These are phyloP conservation scores for Annulohypoxylon maeteangense DNA, from an alignment of 495 filamentous ascomycete genomes.

Conservation along the genomic window DNA sequence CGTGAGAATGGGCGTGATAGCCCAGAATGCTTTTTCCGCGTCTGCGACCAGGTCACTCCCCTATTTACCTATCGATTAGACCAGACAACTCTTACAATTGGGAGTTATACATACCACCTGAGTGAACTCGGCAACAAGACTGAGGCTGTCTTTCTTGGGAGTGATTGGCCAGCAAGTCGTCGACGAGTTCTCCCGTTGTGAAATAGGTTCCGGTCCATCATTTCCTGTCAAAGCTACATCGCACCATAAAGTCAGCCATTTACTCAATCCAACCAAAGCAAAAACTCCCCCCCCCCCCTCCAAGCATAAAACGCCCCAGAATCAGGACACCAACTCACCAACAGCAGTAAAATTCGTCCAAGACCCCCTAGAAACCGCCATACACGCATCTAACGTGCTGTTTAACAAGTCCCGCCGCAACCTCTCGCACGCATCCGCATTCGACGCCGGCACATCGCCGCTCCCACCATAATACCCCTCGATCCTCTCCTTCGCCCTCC, in stretches of 20 bases:
- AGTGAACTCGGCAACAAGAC: slow-evolving; percentile 27
- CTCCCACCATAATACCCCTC: neutral
- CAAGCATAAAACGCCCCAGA: neutral
- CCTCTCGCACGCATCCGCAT: slow-evolving; percentile 16
- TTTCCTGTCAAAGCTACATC: slow-evolving; percentile 35
- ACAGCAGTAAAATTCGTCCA: slow-evolving; percentile 34
- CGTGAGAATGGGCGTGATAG: slow-evolving; percentile 42
- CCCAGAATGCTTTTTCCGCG: slow-evolving; percentile 6
- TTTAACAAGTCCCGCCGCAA: slow-evolving; percentile 27
- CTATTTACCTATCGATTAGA: slow-evolving; percentile 15
- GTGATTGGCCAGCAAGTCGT: slow-evolving; percentile 43
- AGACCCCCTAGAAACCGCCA: neutral
- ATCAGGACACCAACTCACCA: slow-evolving; percentile 21
- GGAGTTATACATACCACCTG: slow-evolving; percentile 6
- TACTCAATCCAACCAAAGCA: neutral
- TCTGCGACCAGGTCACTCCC: slow-evolving; percentile 14
- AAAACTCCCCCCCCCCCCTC: neutral
- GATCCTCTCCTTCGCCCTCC: slow-evolving; percentile 11
- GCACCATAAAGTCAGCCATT: slow-evolving; percentile 16
- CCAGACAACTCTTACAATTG: neutral
- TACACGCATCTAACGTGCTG: slow-evolving; percentile 21
- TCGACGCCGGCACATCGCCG: neutral
- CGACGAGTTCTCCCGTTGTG: slow-evolving; percentile 28
- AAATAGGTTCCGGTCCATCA: slow-evolving; percentile 13
- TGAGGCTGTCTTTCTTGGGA: slow-evolving; percentile 41